Conservation (phyloP, 768 basidiomycete species). For the Coprinopsis marcescibilis region DNA sequence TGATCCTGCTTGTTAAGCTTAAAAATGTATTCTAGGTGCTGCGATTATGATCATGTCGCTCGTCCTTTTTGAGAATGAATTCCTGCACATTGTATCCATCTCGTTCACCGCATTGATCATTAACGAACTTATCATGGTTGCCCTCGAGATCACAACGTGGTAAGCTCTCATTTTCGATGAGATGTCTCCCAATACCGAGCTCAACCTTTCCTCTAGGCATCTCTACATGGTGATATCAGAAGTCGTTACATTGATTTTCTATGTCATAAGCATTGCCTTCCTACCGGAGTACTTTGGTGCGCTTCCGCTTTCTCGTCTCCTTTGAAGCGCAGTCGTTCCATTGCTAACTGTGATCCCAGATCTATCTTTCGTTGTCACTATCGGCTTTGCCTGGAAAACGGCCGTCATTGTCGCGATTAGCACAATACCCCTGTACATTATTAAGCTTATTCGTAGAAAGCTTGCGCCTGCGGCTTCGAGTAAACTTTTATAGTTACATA, state of each 20-base stretch:
- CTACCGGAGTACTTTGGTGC: slow-evolving; percentile 95
- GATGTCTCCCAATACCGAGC: neutral
- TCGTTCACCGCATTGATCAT: slow-evolving; percentile 94
- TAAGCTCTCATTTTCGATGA: slow-evolving; percentile 27
- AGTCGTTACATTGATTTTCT: slow-evolving; percentile 81
- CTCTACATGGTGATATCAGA: slow-evolving; percentile 92
- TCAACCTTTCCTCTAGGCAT: slow-evolving; percentile 53
- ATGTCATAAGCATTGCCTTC: slow-evolving; percentile 87
- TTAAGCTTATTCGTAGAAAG: slow-evolving; percentile 81
- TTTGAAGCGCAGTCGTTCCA: neutral
- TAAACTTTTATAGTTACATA: slow-evolving; percentile 60
- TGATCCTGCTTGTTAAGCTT: neutral
- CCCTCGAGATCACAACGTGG: slow-evolving; percentile 97
- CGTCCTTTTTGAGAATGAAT: slow-evolving; percentile 93
- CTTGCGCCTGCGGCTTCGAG: slow-evolving; percentile 91
- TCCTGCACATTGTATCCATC: slow-evolving; percentile 96
- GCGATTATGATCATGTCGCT: slow-evolving; percentile 99
- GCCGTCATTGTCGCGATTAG: slow-evolving; percentile 93
- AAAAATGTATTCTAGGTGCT: slow-evolving; percentile 49
- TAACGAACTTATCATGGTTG: slow-evolving; percentile 99
- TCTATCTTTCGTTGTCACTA: slow-evolving; percentile 84
- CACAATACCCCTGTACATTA: slow-evolving; percentile 83
- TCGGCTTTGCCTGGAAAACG: slow-evolving; percentile 90
- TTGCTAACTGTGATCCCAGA: slow-evolving; percentile 41
- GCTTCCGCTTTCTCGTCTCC: slow-evolving; percentile 21